Percentiles rank a stretch among this genome's conserved stretches.
phyloP scores from a whole-genome alignment of 1,284 basidiomycete genomes.

The Rhizoctonia solani region DNA sequence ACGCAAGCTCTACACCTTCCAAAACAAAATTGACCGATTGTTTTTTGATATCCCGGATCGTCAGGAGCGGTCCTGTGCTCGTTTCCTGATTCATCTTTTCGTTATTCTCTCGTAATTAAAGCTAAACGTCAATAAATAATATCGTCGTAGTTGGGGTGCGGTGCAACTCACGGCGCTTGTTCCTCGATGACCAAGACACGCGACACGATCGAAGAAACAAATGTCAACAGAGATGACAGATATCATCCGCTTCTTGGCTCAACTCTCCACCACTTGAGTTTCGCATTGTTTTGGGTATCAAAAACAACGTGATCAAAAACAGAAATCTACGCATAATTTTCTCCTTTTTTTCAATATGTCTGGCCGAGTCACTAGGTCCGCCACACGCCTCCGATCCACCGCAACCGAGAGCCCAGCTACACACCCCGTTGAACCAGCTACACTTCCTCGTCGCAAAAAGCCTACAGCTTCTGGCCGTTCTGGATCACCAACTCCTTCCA shows the following conservation, averaged over 20 bases:
- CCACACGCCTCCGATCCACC: not conserved
- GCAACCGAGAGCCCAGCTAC: not conserved
- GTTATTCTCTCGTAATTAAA: not conserved
- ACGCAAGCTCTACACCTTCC: slow-evolving; percentile 92
- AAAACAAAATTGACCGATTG: slow-evolving; percentile 87
- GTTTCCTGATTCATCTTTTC: slow-evolving; percentile 13
- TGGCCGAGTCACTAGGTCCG: slow-evolving; percentile 8
- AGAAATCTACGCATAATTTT: not conserved
- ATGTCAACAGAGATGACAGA: slow-evolving; percentile 9
- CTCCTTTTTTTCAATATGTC: not conserved
- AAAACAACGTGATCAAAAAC: not conserved
- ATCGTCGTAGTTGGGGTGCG: not conserved
- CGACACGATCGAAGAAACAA: not conserved
- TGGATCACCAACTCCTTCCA: not conserved
- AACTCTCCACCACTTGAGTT: not conserved
- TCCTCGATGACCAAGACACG: slow-evolving; percentile 3
- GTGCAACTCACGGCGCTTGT: slow-evolving; percentile 5
- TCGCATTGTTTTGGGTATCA: not conserved
- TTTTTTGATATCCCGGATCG: slow-evolving; percentile 74
- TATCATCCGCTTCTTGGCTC: not conserved
- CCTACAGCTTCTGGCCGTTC: not conserved
- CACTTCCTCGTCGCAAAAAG: not conserved
- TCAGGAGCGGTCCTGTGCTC: not conserved
- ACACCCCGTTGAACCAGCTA: no score
- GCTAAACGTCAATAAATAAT: not conserved